Percentiles rank a stretch among this genome's conserved stretches.
Evolutionary conservation across 83 land plant species (phyloP).

Genomic region (Thuja plicata): DNA sequence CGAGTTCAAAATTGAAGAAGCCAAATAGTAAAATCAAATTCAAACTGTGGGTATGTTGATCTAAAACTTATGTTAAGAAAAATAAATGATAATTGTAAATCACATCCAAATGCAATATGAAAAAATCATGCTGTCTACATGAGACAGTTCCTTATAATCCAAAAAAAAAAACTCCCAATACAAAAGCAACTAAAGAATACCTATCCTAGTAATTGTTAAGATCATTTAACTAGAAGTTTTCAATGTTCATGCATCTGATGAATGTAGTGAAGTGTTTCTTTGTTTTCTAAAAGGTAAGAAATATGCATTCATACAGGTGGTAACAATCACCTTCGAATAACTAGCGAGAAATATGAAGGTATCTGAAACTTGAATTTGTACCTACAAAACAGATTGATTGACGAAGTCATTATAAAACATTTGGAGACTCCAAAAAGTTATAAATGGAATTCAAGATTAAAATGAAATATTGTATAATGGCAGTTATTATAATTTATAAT

Average conservation of each 20-base stretch:
- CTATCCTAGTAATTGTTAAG: background rate
- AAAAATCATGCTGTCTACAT: background rate
- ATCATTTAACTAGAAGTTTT: background rate
- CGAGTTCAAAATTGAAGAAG: background rate
- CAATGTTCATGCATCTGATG: background rate
- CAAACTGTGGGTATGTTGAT: background rate
- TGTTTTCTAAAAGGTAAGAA: background rate
- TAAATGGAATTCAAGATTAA: background rate
- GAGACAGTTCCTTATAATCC: background rate
- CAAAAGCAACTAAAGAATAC: background rate
- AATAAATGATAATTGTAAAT: background rate
- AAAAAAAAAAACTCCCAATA: background rate
- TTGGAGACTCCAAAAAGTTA: background rate
- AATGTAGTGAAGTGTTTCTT: background rate
- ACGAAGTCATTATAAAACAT: background rate
- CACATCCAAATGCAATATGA: background rate
- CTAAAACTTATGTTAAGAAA: background rate
- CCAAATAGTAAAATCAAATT: background rate
- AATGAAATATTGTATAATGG: background rate
- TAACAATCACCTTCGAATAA: constrained; percentile 74
- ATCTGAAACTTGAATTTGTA: constrained; percentile 92
- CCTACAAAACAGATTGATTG: constrained; percentile 39
- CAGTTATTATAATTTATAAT: background rate
- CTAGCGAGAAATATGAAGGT: constrained; percentile 95
- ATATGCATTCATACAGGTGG: background rate